phyloP scores from a whole-genome alignment of 331 rosid species.

The Rosa hybrid region DNA sequence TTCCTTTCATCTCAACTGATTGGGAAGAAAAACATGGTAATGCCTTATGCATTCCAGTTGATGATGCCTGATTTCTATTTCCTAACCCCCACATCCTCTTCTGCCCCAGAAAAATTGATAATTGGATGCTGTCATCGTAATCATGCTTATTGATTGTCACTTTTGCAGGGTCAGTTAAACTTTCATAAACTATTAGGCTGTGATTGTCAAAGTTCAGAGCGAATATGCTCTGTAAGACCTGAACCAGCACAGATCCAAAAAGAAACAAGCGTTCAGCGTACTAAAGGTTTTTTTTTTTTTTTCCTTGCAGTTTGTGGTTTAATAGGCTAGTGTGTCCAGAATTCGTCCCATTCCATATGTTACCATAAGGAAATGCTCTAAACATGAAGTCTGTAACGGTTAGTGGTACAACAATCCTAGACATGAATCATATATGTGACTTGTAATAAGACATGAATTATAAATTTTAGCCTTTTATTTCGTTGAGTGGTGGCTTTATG shows the following conservation, averaged over 20 bases:
- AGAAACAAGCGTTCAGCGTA: constrained; percentile 31
- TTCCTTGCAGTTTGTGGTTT: constrained; percentile 18
- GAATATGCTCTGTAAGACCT: constrained; percentile 44
- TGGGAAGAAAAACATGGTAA: constrained; percentile 86
- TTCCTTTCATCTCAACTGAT: constrained; percentile 87
- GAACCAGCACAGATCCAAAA: constrained; percentile 39
- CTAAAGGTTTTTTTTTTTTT: constrained; percentile 46
- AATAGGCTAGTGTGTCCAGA: not conserved
- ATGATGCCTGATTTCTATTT: not conserved
- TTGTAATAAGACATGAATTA: not conserved
- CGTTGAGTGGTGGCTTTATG: not conserved
- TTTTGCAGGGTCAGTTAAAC: constrained; percentile 71
- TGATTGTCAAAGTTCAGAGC: constrained; percentile 53
- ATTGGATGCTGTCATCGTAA: constrained; percentile 4
- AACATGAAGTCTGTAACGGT: not conserved
- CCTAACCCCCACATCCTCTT: not conserved
- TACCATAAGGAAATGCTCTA: not conserved
- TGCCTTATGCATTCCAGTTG: constrained; percentile 11
- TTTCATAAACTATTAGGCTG: constrained; percentile 76
- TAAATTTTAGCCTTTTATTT: not conserved
- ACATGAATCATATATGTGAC: not conserved
- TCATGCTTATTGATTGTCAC: constrained; percentile 16
- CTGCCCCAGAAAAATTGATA: not conserved
- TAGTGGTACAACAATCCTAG: not conserved
- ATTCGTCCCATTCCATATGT: not conserved